Base-by-base conservation (phyloP, 805 yeast species). In the Saccharomycopsis babjevae region DNA sequence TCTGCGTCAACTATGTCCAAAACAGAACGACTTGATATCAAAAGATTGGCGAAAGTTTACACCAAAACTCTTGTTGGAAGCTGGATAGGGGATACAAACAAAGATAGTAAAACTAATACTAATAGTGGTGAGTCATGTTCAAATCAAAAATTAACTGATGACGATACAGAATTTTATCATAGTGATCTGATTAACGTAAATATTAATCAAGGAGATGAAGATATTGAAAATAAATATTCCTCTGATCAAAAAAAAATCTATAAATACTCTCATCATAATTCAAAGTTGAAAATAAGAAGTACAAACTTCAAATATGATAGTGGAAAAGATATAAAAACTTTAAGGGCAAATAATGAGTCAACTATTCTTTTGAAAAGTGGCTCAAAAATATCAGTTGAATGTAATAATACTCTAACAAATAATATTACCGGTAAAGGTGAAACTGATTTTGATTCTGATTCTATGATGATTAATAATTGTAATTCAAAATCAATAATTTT, bases 401-500 rank as follows among this genome's bases (percentile, higher is more conserved):
- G 52, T 25, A 46, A 46, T 15, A 46, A 46, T 46, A 13, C 16
- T 22, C 52, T 46, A 2, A 13, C 32, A 22, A 46, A 46, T 2
- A 18, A 11, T 46, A 25, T 25, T 10, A 15, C 10, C 1, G 11
- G n/a, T 16, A 22, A 22, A 46, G 16, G 22, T 22, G 32, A 25
- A 6, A 22, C 13, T 18, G 52, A 46, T 11, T 11, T 46, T 25
- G n/a, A 2, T 13, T 18, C 52, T 25, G 52, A 42, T 10, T 18
- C 50, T n/a, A 42, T 15, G 3, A 3, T 16, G 3, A 22, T 25
- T 46, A 22, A 22, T 25, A 46, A 11, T 22, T 10, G 13, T 10
- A 43, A 30, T 16, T 38, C 20, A 5, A 34, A 40, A 52, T 58
- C 74, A 1, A 62, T 82, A 15, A 68, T 74, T 18, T 61, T 80